Conservation (phyloP, 2,329 filamentous ascomycete species). For the Arthroderma sp. region DNA sequence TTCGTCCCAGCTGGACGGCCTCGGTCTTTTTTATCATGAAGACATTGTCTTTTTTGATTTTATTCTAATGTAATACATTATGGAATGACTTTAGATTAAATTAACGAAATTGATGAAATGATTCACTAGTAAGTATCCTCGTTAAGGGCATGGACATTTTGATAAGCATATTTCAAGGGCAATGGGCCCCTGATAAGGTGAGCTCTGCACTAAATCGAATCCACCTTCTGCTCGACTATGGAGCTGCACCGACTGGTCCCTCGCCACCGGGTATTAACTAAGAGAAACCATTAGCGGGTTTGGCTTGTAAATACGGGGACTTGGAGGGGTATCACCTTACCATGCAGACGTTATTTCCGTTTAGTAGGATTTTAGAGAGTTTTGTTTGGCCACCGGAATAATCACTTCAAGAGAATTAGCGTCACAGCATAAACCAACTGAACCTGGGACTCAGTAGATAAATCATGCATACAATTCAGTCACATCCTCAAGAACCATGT, state of each 20-base stretch:
- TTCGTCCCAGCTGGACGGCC: neutral
- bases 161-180: no score
- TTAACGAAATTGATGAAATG: slow-evolving; percentile 1
- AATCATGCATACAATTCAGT: slow-evolving; percentile 67
- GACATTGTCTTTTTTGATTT: neutral
- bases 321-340: slow-evolving; percentile 41
- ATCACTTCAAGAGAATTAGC: slow-evolving; percentile 48
- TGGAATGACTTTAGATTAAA: slow-evolving; percentile 1
- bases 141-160: neutral
- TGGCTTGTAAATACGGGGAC: neutral
- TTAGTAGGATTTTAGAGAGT: slow-evolving; percentile 85
- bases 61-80: slow-evolving; percentile 2
- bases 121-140: neutral
- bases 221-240: neutral
- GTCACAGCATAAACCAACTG: no score
- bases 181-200: no score
- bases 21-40: neutral
- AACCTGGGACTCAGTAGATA: no score
- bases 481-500: slow-evolving; percentile 97
- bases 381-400: slow-evolving; percentile 80
- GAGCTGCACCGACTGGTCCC: slow-evolving; percentile 40
- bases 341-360: slow-evolving; percentile 99
- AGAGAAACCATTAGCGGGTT: slow-evolving; percentile 7
- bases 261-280: slow-evolving; percentile 70
- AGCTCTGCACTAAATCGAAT: no score